These are phyloP conservation scores for Russula sp. DNA, from an alignment of 768 basidiomycete species.

Conservation along the genomic window DNA sequence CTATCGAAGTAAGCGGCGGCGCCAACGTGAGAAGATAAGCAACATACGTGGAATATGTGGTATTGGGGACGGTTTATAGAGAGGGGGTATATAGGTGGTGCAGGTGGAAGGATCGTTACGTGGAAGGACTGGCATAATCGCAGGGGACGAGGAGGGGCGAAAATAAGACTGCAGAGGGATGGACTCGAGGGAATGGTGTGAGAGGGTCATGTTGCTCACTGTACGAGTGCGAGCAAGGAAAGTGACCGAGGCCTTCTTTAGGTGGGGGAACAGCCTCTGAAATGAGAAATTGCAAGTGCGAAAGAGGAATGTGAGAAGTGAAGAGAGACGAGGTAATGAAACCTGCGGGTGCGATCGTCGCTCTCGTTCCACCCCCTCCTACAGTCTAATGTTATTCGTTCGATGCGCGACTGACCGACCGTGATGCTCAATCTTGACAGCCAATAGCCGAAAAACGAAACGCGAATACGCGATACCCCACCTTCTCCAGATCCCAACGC, in stretches of 20 bases:
- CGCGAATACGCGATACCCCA: neutral
- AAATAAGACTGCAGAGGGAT: neutral
- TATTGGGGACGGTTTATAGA: neutral
- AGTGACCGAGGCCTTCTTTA: conserved; percentile 9
- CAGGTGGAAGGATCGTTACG: neutral
- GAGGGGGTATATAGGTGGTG: neutral
- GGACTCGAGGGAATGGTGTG: neutral
- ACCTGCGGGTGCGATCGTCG: conserved; percentile 1
- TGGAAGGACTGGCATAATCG: neutral
- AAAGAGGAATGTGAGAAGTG: conserved; percentile 5
- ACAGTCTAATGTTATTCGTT: neutral
- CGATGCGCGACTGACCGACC: neutral
- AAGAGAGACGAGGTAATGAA: neutral
- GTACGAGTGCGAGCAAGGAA: neutral
- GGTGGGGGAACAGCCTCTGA: neutral
- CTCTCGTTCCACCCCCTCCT: neutral
- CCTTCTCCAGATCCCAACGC: neutral
- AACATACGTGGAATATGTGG: too few relatives aligned
- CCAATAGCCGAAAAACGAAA: conserved; percentile 18
- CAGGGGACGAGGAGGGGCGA: neutral
- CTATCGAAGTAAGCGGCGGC: too few relatives aligned
- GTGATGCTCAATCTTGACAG: neutral
- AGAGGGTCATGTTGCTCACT: neutral
- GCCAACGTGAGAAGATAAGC: too few relatives aligned
- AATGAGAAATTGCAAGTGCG: neutral